Evolutionary conservation across 441 rosid genomes (phyloP), one percentile per base, ranked within the genome.

Genomic region (Eutrema salsugineum): DNA sequence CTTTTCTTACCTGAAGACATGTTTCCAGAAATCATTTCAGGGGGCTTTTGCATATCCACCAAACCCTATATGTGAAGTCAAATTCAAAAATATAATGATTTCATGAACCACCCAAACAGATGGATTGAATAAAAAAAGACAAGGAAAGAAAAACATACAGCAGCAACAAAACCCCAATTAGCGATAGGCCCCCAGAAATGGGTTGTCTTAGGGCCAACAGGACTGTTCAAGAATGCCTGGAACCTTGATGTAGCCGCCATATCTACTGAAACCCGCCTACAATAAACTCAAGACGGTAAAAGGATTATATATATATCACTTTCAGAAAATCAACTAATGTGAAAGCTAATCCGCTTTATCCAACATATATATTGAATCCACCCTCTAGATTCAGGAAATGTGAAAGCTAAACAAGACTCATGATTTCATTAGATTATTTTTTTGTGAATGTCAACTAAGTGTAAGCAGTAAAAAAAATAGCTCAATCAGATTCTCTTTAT

Each of bases 101-200:
- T 15, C 22, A 66, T 19, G 24, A 22, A 43, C 20, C 5, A 63
- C 1, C 14, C 2, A 33, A 60, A 73, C 10, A 0, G 9, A 44
- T 14, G 10, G 28, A 43, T 7, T 38, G 58, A 22, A 8, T 5
- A 8, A 44, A 8, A 6, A 81, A 71, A 49, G 53, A 39, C 33
- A 17, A 62, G 40, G 30, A 61, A 20, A 63, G 28, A 49, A 8
- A 76, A 76, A 47, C 86, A 75, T 91, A 95, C 99, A 46, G 98
- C 96, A 67, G 33, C 79, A 62, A 93, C 97, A 7, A 93, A 88
- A 59, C 99, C 98, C 99, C 99, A 95, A 53, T 95, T 95, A 51
- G 98, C 97, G 63, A 95, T 79, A 48, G 99, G 99, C 8, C 99
- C 99, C 97, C 99, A 93, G 70, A 93, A 95, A 78, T 93, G 98